Percentiles rank a stretch among this genome's conserved stretches.
phyloP scores from a whole-genome alignment of 352 stramenopile genomes.

The Phytophthora sansomeana region DNA sequence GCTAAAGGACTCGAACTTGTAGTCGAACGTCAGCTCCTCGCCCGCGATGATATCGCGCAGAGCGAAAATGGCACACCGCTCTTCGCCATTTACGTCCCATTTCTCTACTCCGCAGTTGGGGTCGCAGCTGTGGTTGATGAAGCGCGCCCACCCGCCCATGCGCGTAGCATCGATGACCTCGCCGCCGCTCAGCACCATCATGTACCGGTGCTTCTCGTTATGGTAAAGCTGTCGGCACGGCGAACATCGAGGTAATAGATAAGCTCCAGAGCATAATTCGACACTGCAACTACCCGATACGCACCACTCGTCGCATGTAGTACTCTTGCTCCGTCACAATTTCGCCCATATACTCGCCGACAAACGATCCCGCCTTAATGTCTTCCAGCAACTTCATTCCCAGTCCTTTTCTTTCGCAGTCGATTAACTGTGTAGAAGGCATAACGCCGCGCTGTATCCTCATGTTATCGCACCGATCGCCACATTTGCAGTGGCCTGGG shows the following conservation, averaged over 20 bases:
- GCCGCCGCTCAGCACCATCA: constrained; percentile 85
- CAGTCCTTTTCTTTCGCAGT: constrained; percentile 73
- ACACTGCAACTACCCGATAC: constrained; percentile 10
- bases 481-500: constrained; percentile 63
- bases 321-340: constrained; percentile 89
- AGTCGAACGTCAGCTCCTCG: constrained; percentile 96
- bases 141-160: constrained; percentile 92
- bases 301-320: constrained; percentile 74
- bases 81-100: constrained; percentile 92
- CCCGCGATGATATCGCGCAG: constrained; percentile 86
- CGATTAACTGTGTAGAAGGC: constrained; percentile 56
- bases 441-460: constrained; percentile 74
- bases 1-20: constrained; percentile 80
- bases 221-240: constrained; percentile 63
- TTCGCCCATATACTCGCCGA: constrained; percentile 87
- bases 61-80: constrained; percentile 96
- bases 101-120: constrained; percentile 95
- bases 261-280: background rate
- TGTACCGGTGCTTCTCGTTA: constrained; percentile 86
- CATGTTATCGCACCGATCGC: constrained; percentile 76
- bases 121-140: constrained; percentile 97
- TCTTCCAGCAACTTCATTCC: constrained; percentile 58
- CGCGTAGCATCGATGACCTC: constrained; percentile 92
- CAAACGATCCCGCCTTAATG: constrained; percentile 67
- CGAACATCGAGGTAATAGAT: background rate